These are phyloP conservation scores for Penicillium glabrum DNA, from an alignment of 2,329 filamentous ascomycete genomes.

Conservation along the genomic window DNA sequence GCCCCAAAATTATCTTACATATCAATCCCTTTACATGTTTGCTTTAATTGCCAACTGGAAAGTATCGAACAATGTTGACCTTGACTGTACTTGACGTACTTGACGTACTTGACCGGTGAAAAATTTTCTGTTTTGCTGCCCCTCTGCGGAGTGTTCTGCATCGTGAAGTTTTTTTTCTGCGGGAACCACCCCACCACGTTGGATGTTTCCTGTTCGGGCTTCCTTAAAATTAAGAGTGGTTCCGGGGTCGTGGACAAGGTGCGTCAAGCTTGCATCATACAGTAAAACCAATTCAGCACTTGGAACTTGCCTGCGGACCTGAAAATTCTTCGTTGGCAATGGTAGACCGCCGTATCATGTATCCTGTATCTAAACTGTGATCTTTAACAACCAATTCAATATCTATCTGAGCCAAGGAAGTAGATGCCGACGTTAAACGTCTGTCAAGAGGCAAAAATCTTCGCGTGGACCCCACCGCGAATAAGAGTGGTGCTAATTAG, in stretches of 20 bases:
- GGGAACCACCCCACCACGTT: slow-evolving; percentile 18
- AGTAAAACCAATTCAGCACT: neutral
- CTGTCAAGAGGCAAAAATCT: slow-evolving; percentile 10
- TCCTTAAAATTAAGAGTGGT: slow-evolving; percentile 21
- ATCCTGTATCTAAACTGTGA: too few species aligned
- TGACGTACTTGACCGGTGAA: slow-evolving; percentile 9
- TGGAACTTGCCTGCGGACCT: neutral
- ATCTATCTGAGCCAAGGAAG: too few species aligned
- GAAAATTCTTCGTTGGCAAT: neutral
- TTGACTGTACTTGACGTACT: slow-evolving; percentile 1
- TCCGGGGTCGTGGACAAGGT: slow-evolving; percentile 24
- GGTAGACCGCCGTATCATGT: too few species aligned
- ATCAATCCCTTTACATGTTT: too few species aligned
- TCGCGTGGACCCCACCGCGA: slow-evolving; percentile 14
- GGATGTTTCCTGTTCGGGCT: slow-evolving; percentile 11
- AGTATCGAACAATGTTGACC: slow-evolving; percentile 1
- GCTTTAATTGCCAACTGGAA: too few species aligned
- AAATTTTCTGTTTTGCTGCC: slow-evolving; percentile 15
- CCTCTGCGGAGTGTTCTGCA: slow-evolving; percentile 23
- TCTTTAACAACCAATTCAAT: too few species aligned
- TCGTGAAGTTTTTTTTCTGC: slow-evolving; percentile 16
- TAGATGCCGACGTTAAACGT: too few species aligned
- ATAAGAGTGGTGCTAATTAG: slow-evolving; percentile 20
- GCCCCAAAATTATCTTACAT: too few species aligned
- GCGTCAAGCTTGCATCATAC: slow-evolving; percentile 14